Percentiles rank a stretch among this genome's conserved stretches.
Conservation (phyloP, 768 basidiomycete species). For the Suillus variegatus region DNA sequence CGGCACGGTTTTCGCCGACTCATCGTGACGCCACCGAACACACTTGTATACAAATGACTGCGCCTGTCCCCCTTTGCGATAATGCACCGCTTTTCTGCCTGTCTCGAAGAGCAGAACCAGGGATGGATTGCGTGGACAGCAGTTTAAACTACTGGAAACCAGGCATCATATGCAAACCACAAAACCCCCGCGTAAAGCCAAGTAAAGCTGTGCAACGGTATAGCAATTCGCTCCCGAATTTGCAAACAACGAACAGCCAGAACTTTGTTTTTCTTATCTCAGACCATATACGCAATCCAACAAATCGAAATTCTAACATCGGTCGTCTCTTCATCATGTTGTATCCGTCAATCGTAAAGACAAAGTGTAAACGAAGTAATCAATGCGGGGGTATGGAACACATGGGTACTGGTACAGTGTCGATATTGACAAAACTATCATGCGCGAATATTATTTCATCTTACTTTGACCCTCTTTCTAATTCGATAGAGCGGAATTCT, state of each 20-base stretch:
- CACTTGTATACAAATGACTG: not conserved
- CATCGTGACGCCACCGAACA: slow-evolving; percentile 1
- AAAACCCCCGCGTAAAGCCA: no score
- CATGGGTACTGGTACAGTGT: not conserved
- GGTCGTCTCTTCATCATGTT: not conserved
- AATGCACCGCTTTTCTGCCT: not conserved
- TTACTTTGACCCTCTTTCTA: not conserved
- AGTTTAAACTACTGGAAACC: not conserved
- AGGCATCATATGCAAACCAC: not conserved
- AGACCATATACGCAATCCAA: not conserved
- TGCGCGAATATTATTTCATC: not conserved
- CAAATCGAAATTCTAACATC: not conserved
- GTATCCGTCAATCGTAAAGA: not conserved
- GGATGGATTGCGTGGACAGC: no score
- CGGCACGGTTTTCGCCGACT: not conserved
- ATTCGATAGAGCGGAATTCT: not conserved
- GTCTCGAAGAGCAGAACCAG: not conserved
- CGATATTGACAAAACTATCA: no score
- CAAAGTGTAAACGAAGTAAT: not conserved
- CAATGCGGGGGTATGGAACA: not conserved
- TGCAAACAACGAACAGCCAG: not conserved
- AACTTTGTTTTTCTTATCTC: not conserved
- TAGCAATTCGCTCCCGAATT: not conserved
- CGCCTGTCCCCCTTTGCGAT: no score
- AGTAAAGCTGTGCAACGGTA: not conserved